phyloP scores from a whole-genome alignment of 2,329 filamentous ascomycete species.

The Cordyceps javanica region DNA sequence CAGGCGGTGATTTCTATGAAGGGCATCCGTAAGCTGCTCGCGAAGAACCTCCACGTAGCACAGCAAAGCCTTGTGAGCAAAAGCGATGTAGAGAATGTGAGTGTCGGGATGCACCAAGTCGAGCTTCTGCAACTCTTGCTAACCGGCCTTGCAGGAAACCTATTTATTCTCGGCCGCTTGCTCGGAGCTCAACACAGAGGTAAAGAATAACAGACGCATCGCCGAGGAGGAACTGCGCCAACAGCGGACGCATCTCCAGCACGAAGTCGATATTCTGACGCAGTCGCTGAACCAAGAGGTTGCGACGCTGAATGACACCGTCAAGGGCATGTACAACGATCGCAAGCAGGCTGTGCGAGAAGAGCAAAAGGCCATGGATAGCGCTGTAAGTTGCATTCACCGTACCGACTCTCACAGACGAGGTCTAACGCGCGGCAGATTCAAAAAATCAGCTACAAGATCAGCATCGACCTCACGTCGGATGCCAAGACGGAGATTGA shows the following conservation, averaged over 20 bases:
- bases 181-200: constrained; percentile 82
- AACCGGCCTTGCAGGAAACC: constrained; percentile 51
- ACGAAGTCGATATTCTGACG: constrained; percentile 87
- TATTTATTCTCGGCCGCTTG: constrained; percentile 94
- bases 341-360: constrained; percentile 86
- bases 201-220: constrained; percentile 68
- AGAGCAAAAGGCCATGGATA: constrained; percentile 80
- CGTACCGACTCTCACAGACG: too few relatives aligned
- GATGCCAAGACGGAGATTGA: constrained; percentile 92
- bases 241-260: constrained; percentile 79
- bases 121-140: constrained; percentile 10
- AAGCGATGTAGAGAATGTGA: constrained; percentile 78
- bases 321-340: constrained; percentile 96
- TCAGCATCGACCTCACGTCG: constrained; percentile 82
- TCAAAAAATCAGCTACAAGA: constrained; percentile 94
- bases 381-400: constrained; percentile 53
- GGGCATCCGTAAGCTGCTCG: constrained; percentile 70
- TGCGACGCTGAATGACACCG: constrained; percentile 73
- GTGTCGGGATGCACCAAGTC: not conserved
- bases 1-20: constrained; percentile 91
- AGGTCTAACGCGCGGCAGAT: constrained; percentile 46
- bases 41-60: constrained; percentile 74
- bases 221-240: constrained; percentile 77
- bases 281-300: constrained; percentile 83
- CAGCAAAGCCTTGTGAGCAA: constrained; percentile 78